Evolutionary conservation across 768 basidiomycete species (phyloP).

Genomic region (Naematelia aurantialba): DNA sequence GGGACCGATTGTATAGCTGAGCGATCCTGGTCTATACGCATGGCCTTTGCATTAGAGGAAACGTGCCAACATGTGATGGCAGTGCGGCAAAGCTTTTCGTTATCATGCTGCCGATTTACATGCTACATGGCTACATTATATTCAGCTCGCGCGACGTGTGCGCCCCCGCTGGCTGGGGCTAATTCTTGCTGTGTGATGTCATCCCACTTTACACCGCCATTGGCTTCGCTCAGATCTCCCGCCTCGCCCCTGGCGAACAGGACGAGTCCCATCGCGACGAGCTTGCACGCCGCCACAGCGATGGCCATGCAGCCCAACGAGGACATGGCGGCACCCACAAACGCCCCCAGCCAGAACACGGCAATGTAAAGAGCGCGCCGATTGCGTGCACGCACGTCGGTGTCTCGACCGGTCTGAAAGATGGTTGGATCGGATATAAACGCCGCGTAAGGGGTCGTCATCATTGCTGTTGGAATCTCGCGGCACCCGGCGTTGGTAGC

Average conservation of each 20-base stretch:
- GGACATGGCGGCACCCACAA: slow-evolving; percentile 14
- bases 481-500: slow-evolving; percentile 22
- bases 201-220: not conserved
- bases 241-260: not conserved
- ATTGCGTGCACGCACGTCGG: slow-evolving; percentile 14
- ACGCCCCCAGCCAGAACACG: slow-evolving; percentile 25
- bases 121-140: slow-evolving; percentile 15
- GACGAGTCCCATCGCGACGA: slow-evolving; percentile 8
- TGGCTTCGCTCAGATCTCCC: not conserved
- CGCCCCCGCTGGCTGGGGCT: not conserved
- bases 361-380: slow-evolving; percentile 24
- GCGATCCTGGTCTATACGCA: too few relatives aligned
- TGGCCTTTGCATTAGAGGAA: too few relatives aligned
- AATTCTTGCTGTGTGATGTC: slow-evolving; percentile 1
- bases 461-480: slow-evolving; percentile 35
- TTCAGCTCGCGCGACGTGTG: slow-evolving; percentile 9
- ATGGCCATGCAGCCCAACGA: slow-evolving; percentile 7
- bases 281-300: slow-evolving; percentile 12
- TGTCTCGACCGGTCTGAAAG: slow-evolving; percentile 3
- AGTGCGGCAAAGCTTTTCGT: not conserved
- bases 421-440: slow-evolving; percentile 29
- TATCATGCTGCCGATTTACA: not conserved
- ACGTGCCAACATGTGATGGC: too few relatives aligned
- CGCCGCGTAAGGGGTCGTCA: slow-evolving; percentile 35
- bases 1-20: too few relatives aligned